Evolutionary conservation across 2,329 filamentous ascomycete species (phyloP).

Genomic region (Coccinonectria pachysandricola): DNA sequence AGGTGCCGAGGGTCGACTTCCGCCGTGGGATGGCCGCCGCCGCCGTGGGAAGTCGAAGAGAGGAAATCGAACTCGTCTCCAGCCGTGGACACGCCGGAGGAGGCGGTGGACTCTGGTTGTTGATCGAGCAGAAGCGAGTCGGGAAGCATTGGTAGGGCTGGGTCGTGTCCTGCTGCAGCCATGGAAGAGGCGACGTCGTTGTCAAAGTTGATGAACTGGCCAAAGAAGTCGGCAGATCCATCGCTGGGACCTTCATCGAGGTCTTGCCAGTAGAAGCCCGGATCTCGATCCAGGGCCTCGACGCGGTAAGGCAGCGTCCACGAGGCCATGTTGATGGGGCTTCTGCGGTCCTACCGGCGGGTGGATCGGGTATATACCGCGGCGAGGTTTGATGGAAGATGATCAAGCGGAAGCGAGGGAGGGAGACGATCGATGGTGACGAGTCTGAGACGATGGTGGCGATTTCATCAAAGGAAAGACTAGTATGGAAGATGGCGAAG

Average conservation of each 20-base stretch:
- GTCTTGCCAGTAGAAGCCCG: conserved; percentile 27
- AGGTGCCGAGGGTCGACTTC: conserved; percentile 23
- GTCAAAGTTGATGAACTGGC: conserved; percentile 29
- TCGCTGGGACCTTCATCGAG: conserved; percentile 21
- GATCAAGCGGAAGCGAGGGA: not conserved
- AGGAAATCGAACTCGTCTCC: conserved; percentile 28
- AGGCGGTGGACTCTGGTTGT: conserved; percentile 22
- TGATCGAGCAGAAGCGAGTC: conserved; percentile 21
- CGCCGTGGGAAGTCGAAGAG: conserved; percentile 23
- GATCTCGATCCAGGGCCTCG: conserved; percentile 25
- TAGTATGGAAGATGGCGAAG: no score
- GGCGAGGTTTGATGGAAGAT: no score
- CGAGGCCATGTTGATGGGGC: conserved; percentile 22
- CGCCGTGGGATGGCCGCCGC: conserved; percentile 11
- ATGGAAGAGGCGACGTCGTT: conserved; percentile 15
- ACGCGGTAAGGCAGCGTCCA: conserved; percentile 26
- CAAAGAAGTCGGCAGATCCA: conserved; percentile 24
- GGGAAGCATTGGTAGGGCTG: conserved; percentile 14
- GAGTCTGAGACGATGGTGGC: not conserved
- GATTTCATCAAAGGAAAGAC: not conserved
- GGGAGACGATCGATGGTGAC: not conserved
- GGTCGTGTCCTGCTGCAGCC: conserved; percentile 11
- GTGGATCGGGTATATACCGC: conserved; percentile 5
- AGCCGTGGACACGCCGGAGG: conserved; percentile 25
- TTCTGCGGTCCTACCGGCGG: conserved; percentile 4